phyloP scores from a whole-genome alignment of 495 filamentous ascomycete species.

The Elasticomyces elasticus region DNA sequence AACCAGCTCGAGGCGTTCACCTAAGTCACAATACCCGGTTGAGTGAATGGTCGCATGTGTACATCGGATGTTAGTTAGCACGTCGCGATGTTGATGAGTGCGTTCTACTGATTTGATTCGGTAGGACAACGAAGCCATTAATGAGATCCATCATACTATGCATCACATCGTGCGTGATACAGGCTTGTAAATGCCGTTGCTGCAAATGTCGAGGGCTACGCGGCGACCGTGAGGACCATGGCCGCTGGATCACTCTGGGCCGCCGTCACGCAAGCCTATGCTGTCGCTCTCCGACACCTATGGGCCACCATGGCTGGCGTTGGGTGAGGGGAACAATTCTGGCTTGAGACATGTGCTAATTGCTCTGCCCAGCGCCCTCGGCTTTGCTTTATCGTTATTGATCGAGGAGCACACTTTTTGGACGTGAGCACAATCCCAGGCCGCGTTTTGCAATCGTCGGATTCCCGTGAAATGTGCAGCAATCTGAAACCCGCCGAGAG shows the following conservation, averaged over 20 bases:
- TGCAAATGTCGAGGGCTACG: constrained; percentile 2
- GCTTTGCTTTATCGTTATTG: neutral
- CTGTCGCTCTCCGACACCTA: neutral
- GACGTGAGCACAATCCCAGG: constrained; percentile 2
- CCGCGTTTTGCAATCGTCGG: neutral
- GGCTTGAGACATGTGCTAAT: neutral
- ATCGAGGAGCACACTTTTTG: constrained; percentile 1
- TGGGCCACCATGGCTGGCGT: constrained; percentile 11
- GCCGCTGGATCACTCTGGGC: neutral
- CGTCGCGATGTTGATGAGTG: too few relatives aligned
- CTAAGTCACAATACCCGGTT: too few relatives aligned
- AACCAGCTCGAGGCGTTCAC: too few relatives aligned
- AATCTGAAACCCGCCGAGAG: neutral
- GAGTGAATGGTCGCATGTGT: too few relatives aligned
- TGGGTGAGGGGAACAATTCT: neutral
- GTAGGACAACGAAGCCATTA: too few relatives aligned
- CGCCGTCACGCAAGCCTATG: neutral
- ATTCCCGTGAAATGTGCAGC: neutral
- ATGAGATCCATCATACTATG: too few relatives aligned
- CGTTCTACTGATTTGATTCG: too few relatives aligned
- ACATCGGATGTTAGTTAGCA: too few relatives aligned
- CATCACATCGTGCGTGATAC: too few relatives aligned
- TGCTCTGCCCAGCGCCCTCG: neutral
- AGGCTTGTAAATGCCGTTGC: constrained; percentile 5
- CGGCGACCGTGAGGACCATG: neutral